Conservation (phyloP, 148 eudicot genomes). For the Euryodendron excelsum region DNA sequence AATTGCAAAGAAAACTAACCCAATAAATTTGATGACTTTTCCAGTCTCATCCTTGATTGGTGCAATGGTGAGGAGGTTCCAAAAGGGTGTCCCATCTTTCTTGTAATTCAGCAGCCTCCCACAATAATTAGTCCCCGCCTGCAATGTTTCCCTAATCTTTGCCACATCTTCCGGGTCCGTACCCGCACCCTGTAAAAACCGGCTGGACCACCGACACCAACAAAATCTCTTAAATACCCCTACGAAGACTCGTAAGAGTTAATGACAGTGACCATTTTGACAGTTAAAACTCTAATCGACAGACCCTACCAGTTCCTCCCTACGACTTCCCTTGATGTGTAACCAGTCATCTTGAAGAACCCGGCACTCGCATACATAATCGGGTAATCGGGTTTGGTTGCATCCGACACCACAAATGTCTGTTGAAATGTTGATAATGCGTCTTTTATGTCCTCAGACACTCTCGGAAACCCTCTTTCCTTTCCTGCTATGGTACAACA, state of each 20-base stretch:
- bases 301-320: slow-evolving; percentile 78
- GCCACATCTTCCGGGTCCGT: slow-evolving; percentile 87
- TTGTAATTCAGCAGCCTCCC: slow-evolving; percentile 93
- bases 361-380: slow-evolving; percentile 96
- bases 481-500: slow-evolving; percentile 20
- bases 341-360: slow-evolving; percentile 95
- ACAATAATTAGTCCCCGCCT: slow-evolving; percentile 67
- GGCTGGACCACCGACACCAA: slow-evolving; percentile 40
- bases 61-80: slow-evolving; percentile 92
- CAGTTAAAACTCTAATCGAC: neutral
- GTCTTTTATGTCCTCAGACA: slow-evolving; percentile 80
- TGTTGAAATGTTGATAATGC: slow-evolving; percentile 91
- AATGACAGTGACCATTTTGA: neutral
- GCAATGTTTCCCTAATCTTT: slow-evolving; percentile 73
- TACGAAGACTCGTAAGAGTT: neutral
- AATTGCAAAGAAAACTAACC: slow-evolving; percentile 38
- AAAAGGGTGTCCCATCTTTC: slow-evolving; percentile 92
- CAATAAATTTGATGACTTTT: slow-evolving; percentile 78
- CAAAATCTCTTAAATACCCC: neutral
- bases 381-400: slow-evolving; percentile 74
- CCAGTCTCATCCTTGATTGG: slow-evolving; percentile 93
- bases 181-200: slow-evolving; percentile 83
- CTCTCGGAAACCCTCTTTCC: slow-evolving; percentile 56
- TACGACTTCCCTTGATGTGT: slow-evolving; percentile 79
- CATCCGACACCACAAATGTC: slow-evolving; percentile 96